A percentile compares a stretch with the other conserved stretches of the same genome.
Conservation (phyloP, 2,329 filamentous ascomycete genomes). For the Fusarium fujikuroi region DNA sequence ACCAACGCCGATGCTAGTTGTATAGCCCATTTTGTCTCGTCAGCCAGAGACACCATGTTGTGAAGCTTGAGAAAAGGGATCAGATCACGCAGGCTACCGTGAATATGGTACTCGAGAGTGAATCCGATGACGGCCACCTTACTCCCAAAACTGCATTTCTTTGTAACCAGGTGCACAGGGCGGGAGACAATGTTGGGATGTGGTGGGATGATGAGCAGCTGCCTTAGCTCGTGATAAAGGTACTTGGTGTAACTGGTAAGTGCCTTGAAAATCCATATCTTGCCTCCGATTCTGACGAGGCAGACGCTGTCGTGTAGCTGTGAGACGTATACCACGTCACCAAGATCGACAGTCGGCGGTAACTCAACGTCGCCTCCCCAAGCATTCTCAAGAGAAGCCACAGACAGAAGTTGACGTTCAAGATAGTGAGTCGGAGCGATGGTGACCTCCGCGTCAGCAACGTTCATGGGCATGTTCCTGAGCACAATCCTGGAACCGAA, state of each 20-base stretch:
- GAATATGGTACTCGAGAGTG: constrained; percentile 62
- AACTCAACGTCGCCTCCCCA: constrained; percentile 57
- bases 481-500: constrained; percentile 69
- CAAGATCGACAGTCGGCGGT: constrained; percentile 61
- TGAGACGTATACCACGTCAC: constrained; percentile 59
- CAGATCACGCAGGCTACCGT: constrained; percentile 66
- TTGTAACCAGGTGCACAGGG: constrained; percentile 66
- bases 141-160: constrained; percentile 64
- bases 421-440: constrained; percentile 63
- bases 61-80: constrained; percentile 63
- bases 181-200: constrained; percentile 64
- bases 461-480: constrained; percentile 59
- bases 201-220: constrained; percentile 61
- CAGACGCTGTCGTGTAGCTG: constrained; percentile 70
- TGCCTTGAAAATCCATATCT: constrained; percentile 66
- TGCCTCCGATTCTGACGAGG: constrained; percentile 57
- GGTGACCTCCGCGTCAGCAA: constrained; percentile 57
- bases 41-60: constrained; percentile 52
- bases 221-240: constrained; percentile 69
- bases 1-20: constrained; percentile 63
- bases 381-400: constrained; percentile 52
- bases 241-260: constrained; percentile 68
- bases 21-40: constrained; percentile 64
- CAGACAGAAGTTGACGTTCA: constrained; percentile 62
- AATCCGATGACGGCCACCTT: constrained; percentile 68